Conservation (phyloP, 257 asterid species). For the Marsdenia floribunda region DNA sequence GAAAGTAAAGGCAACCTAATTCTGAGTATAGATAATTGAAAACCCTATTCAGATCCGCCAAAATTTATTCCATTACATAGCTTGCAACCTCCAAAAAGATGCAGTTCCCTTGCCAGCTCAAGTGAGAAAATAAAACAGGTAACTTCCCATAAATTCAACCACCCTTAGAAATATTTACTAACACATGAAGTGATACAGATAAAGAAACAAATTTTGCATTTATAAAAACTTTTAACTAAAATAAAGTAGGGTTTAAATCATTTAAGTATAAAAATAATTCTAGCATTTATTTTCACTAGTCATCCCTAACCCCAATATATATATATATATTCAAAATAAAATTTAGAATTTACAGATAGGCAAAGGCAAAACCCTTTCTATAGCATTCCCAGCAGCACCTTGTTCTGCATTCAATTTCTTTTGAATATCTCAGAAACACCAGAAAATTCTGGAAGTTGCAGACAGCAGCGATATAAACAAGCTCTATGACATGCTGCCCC, state of each 20-base stretch:
- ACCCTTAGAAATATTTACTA: not conserved
- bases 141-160: too few relatives aligned
- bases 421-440: constrained; percentile 57
- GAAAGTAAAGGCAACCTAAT: not conserved
- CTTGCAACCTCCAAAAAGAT: not conserved
- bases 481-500: too few relatives aligned
- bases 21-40: not conserved
- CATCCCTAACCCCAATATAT: too few relatives aligned
- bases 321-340: not conserved
- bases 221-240: not conserved
- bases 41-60: not conserved
- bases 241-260: too few relatives aligned
- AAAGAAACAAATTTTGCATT: not conserved
- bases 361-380: constrained; percentile 54
- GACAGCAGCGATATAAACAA: constrained; percentile 66
- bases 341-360: not conserved
- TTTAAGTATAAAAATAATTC: too few relatives aligned
- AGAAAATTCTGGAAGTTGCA: constrained; percentile 67
- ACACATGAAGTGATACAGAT: not conserved
- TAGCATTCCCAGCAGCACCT: constrained; percentile 87
- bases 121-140: not conserved
- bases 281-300: too few relatives aligned
- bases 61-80: not conserved
- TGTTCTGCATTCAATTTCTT: constrained; percentile 87
- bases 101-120: not conserved